Evolutionary conservation across 2,329 filamentous ascomycete species (phyloP).

Genomic region (Beauveria sp.): DNA sequence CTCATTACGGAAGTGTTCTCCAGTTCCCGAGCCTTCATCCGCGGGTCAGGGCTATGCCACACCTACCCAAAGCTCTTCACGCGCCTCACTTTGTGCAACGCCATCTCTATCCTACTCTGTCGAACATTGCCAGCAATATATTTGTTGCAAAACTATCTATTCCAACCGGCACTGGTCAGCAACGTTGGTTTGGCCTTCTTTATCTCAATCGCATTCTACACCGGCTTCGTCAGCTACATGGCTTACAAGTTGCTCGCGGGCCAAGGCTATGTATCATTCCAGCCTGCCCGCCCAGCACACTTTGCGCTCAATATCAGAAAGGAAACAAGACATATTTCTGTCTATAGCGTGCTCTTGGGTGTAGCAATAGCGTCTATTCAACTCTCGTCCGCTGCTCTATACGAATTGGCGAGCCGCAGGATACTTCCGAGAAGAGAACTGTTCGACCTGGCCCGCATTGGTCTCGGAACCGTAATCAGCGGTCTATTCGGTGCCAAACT

Average conservation of each 20-base stretch:
- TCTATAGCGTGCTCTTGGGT: constrained; percentile 6
- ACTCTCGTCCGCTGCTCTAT: background rate
- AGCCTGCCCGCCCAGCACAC: background rate
- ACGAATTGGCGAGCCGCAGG: background rate
- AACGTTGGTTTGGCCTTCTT: background rate
- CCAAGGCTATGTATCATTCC: background rate
- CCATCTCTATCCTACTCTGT: background rate
- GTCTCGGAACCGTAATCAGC: background rate
- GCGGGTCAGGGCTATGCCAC: constrained; percentile 1
- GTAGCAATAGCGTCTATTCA: background rate
- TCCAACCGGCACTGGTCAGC: background rate
- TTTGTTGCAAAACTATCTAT: background rate
- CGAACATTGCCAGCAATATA: background rate
- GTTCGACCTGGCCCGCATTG: background rate
- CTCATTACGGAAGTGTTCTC: constrained; percentile 13
- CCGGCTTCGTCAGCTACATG: background rate
- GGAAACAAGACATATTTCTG: background rate
- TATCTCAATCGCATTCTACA: background rate
- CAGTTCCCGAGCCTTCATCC: constrained; percentile 6
- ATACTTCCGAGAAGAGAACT: background rate
- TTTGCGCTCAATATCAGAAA: background rate
- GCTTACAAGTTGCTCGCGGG: background rate
- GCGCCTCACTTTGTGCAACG: background rate
- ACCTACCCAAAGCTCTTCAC: background rate
- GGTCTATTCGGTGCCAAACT: constrained; percentile 4